Conservation (phyloP, 2,329 filamentous ascomycete genomes). For the Fusarium chaquense region DNA sequence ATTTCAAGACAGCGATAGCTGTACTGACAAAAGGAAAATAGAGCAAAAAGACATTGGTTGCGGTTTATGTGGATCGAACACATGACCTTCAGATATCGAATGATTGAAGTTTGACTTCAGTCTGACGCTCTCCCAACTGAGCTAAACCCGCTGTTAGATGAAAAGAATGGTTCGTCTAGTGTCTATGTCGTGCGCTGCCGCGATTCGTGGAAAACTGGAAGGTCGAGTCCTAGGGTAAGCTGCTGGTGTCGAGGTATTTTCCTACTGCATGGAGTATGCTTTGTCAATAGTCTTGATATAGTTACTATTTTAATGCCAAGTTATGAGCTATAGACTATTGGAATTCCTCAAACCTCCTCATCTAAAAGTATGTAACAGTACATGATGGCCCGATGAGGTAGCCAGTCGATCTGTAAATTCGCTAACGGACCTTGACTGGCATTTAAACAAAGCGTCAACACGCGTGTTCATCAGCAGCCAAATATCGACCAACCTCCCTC, state of each 20-base stretch:
- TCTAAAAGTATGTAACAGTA: too few species aligned
- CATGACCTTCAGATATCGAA: slow-evolving; percentile 49
- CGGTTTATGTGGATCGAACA: slow-evolving; percentile 51
- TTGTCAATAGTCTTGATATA: background rate
- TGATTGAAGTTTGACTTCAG: slow-evolving; percentile 42
- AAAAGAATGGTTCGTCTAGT: rapidly evolving
- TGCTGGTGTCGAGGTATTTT: background rate
- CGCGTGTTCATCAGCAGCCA: too few species aligned
- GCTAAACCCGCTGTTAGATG: slow-evolving; percentile 44
- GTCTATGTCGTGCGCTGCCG: background rate
- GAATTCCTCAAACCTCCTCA: too few species aligned
- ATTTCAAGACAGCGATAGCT: too few species aligned
- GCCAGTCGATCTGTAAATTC: too few species aligned
- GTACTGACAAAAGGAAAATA: too few species aligned
- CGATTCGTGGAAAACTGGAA: rapidly evolving
- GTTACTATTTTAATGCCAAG: too few species aligned
- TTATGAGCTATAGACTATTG: too few species aligned
- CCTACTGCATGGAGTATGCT: background rate
- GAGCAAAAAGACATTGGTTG: slow-evolving; percentile 18
- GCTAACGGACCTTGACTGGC: too few species aligned
- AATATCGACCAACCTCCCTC: too few species aligned
- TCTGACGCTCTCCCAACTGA: slow-evolving; percentile 49
- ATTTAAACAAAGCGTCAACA: too few species aligned
- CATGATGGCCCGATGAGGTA: too few species aligned
- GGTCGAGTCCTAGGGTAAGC: background rate